Conservation (phyloP, 805 yeast species). For the Trichomonascus vanleenenianus region DNA sequence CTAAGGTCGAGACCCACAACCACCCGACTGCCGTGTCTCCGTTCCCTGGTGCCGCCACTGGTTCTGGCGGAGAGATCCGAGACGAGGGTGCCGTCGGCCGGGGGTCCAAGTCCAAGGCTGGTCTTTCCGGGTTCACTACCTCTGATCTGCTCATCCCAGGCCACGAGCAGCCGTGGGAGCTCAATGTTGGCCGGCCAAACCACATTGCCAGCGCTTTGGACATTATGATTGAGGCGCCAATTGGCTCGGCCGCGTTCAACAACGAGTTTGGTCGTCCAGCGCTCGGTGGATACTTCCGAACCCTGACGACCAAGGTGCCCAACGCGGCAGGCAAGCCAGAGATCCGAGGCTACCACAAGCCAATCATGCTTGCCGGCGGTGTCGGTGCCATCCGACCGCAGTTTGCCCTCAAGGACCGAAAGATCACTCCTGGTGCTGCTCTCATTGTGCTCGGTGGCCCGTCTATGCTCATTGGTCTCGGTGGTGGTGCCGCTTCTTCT, state of each 20-base stretch:
- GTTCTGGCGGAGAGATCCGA: conserved; percentile 99
- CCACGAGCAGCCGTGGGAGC: conserved; percentile 91
- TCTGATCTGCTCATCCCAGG: conserved; percentile 85
- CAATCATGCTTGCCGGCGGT: conserved; percentile 99
- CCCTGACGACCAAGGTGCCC: conserved; percentile 73
- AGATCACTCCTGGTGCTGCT: conserved; percentile 85
- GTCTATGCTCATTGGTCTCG: conserved; percentile 94
- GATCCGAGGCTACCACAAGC: conserved; percentile 95
- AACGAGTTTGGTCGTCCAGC: conserved; percentile 99
- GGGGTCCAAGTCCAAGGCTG: conserved; percentile 96
- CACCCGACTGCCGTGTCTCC: conserved; percentile 99
- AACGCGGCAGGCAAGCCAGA: conserved; percentile 57
- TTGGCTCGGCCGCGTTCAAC: conserved; percentile 97
- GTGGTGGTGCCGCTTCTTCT: conserved; percentile 99
- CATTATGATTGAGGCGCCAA: conserved; percentile 94
- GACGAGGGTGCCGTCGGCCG: conserved; percentile 99
- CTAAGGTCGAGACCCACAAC: conserved; percentile 97
- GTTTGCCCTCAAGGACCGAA: conserved; percentile 78
- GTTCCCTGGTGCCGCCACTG: conserved; percentile 98
- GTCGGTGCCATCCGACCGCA: conserved; percentile 94
- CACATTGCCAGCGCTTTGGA: conserved; percentile 92
- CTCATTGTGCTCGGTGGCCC: conserved; percentile 96
- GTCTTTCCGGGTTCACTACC: conserved; percentile 86
- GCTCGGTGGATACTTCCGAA: conserved; percentile 92
- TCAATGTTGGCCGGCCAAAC: conserved; percentile 77